Evolutionary conservation across 225 moss, liverwort and hornwort genomes (phyloP).

Genomic region (Anthoceros angustus): DNA sequence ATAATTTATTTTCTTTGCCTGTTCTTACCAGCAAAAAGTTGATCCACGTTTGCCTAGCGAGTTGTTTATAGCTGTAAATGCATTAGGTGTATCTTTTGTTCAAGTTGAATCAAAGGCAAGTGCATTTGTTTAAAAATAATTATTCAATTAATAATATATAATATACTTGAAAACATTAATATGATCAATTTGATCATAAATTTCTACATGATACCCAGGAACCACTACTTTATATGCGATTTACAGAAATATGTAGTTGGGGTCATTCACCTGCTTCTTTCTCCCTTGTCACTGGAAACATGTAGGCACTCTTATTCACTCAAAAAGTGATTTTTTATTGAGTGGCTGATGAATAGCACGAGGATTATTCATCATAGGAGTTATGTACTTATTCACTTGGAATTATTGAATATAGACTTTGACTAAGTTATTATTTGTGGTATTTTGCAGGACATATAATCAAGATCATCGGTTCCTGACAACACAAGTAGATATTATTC

Average conservation of each 20-base stretch:
- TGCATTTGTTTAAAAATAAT: background rate
- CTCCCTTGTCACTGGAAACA: background rate
- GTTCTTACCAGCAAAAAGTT: constrained; percentile 18
- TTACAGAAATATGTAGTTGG: constrained; percentile 10
- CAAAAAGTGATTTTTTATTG: no score
- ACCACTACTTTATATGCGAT: constrained; percentile 6
- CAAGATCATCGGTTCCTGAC: background rate
- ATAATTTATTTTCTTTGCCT: background rate
- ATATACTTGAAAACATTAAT: background rate
- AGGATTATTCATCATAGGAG: no score
- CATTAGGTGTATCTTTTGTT: constrained; percentile 26
- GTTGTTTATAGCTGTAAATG: constrained; percentile 32
- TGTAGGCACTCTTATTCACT: no score
- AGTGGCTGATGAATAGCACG: no score
- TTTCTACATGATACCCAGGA: constrained; percentile 4
- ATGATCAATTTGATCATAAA: background rate
- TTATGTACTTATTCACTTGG: background rate
- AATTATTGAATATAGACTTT: background rate
- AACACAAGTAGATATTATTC: background rate
- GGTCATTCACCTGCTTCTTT: constrained; percentile 5
- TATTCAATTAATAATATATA: background rate
- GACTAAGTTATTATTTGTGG: background rate
- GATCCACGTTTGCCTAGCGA: constrained; percentile 15
- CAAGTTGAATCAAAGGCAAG: constrained; percentile 26
- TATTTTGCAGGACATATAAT: background rate